Percentiles rank a stretch among this genome's conserved stretches.
phyloP scores from a whole-genome alignment of 805 yeast genomes.

The Sugiyamaella marilandica region DNA sequence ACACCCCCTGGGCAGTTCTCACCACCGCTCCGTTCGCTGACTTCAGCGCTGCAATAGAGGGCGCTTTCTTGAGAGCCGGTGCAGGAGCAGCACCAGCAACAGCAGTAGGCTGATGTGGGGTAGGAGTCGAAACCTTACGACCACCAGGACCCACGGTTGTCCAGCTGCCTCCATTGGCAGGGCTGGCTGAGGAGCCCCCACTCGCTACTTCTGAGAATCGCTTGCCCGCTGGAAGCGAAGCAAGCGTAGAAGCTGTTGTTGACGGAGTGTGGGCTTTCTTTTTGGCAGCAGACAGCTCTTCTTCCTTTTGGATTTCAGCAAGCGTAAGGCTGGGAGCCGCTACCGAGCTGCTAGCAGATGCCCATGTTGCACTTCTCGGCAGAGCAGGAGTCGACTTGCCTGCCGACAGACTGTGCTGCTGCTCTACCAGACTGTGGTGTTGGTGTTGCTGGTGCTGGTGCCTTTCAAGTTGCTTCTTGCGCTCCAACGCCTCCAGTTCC shows the following conservation, averaged over 20 bases:
- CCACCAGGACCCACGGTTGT: constrained; percentile 58
- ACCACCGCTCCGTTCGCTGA: neutral
- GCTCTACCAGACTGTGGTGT: constrained; percentile 10
- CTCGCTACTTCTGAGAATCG: constrained; percentile 11
- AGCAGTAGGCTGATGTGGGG: constrained; percentile 10
- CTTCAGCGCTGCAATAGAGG: constrained; percentile 1
- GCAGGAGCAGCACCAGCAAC: constrained; percentile 1
- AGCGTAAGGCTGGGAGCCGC: constrained; percentile 30
- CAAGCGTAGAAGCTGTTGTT: neutral
- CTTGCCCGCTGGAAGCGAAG: constrained; percentile 3
- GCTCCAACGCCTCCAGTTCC: constrained; percentile 28
- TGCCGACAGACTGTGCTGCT: constrained; percentile 1
- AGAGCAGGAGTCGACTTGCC: constrained; percentile 14
- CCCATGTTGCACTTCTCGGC: constrained; percentile 28
- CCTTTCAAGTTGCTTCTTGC: constrained; percentile 17
- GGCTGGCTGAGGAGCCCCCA: neutral
- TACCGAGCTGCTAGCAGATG: constrained; percentile 19
- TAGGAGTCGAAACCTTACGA: constrained; percentile 43
- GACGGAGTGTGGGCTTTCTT: neutral
- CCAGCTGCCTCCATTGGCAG: constrained; percentile 21
- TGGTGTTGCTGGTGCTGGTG: constrained; percentile 19
- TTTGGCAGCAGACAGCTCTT: constrained; percentile 22
- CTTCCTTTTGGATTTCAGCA: constrained; percentile 38
- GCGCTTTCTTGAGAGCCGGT: neutral
- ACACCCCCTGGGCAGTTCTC: neutral